These are phyloP conservation scores for Pseudohyphozyma bogoriensis DNA, from an alignment of 768 basidiomycete species.

Conservation along the genomic window DNA sequence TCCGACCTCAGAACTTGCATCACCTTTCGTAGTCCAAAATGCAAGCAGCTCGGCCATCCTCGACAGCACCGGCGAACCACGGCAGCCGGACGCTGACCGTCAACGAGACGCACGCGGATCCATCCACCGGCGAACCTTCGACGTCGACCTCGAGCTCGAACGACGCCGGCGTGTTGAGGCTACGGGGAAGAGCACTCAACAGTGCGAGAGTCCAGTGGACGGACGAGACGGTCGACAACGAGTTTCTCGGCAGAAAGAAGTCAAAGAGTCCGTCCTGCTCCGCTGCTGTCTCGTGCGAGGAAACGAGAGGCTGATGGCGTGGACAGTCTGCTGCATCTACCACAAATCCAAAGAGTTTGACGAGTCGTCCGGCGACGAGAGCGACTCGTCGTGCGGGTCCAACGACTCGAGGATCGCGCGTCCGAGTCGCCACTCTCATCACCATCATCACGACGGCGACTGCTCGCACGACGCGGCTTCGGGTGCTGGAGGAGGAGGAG, in stretches of 20 bases:
- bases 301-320: too few species aligned
- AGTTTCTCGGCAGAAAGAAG: slow-evolving; percentile 76
- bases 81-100: not conserved
- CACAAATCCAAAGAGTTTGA: slow-evolving; percentile 28
- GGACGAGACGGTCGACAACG: slow-evolving; percentile 81
- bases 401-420: not conserved
- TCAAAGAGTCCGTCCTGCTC: slow-evolving; percentile 90
- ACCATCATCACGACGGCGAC: not conserved
- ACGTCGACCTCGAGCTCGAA: not conserved
- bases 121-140: not conserved
- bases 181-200: slow-evolving; percentile 1
- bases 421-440: not conserved
- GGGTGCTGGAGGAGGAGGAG: not conserved
- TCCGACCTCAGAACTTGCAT: too few species aligned
- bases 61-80: too few species aligned
- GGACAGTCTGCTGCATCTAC: slow-evolving; percentile 31
- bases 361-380: slow-evolving; percentile 23
- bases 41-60: too few species aligned
- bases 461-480: not conserved
- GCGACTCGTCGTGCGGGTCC: slow-evolving; percentile 8
- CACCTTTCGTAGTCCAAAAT: too few species aligned
- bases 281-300: too few species aligned
- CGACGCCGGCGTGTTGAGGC: slow-evolving; percentile 1
- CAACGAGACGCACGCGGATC: not conserved
- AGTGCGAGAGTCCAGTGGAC: slow-evolving; percentile 61